These are phyloP conservation scores for Syncephalis plumigaleata DNA, from an alignment of 371 early-diverging fungal species.

Conservation along the genomic window DNA sequence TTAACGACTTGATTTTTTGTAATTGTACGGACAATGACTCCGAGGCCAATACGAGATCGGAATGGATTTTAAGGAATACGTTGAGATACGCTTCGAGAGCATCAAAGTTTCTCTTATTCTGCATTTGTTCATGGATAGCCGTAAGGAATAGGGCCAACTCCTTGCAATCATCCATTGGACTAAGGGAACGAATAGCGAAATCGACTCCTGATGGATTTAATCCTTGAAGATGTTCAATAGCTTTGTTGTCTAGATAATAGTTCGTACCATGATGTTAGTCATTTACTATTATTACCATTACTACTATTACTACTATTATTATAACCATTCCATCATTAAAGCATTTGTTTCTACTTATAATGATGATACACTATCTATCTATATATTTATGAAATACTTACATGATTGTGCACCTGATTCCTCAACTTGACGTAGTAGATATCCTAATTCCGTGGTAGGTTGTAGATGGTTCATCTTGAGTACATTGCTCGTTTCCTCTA, in stretches of 20 bases:
- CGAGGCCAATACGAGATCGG: constrained; percentile 42
- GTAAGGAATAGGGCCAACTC: constrained; percentile 36
- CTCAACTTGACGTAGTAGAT: constrained; percentile 27
- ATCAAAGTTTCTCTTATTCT: constrained; percentile 63
- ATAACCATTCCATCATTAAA: too few relatives aligned
- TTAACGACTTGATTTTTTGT: constrained; percentile 11
- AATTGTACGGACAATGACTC: constrained; percentile 10
- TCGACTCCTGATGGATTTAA: constrained; percentile 73
- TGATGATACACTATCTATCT: too few relatives aligned
- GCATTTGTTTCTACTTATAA: too few relatives aligned
- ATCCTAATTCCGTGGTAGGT: constrained; percentile 35
- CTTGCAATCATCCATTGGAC: constrained; percentile 31
- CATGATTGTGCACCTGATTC: constrained; percentile 25
- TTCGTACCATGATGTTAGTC: too few relatives aligned
- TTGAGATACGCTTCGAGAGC: constrained; percentile 64
- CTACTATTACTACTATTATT: too few relatives aligned
- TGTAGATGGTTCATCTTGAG: constrained; percentile 23
- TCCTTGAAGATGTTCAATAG: constrained; percentile 45
- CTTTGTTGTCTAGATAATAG: constrained; percentile 17
- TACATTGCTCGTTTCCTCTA: constrained; percentile 15
- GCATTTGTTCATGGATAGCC: constrained; percentile 36
- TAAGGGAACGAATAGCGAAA: constrained; percentile 63
- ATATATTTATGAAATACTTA: too few relatives aligned
- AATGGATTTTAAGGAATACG: constrained; percentile 56
- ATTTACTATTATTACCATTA: too few relatives aligned